Conservation (phyloP, 1,139 yeast species). For the Yamadazyma songkhlaensis region DNA sequence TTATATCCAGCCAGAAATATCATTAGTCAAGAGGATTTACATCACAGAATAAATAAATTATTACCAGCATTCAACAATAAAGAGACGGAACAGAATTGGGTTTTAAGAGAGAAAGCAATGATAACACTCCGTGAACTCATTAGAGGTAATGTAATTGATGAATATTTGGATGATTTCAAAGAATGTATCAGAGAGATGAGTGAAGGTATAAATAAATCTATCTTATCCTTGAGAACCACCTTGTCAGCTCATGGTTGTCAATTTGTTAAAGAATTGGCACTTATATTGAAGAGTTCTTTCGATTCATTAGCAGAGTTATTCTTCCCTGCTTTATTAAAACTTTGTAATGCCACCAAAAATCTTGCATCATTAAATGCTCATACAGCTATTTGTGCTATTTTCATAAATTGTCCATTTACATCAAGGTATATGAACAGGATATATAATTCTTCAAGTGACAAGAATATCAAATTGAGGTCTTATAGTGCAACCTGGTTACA, state of each 20-base stretch:
- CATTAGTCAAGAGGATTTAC: constrained; percentile 16
- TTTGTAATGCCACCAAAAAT: constrained; percentile 74
- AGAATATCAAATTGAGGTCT: constrained; percentile 66
- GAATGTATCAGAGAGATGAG: constrained; percentile 40
- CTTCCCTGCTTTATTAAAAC: constrained; percentile 54
- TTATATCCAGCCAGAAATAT: constrained; percentile 20
- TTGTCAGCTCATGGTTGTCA: constrained; percentile 75
- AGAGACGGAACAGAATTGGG: constrained; percentile 92
- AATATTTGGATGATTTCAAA: constrained; percentile 43
- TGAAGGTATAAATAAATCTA: constrained; percentile 68
- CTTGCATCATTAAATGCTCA: constrained; percentile 77
- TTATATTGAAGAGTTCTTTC: constrained; percentile 43
- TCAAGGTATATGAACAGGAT: constrained; percentile 54
- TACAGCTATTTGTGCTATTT: constrained; percentile 59
- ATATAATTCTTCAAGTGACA: constrained; percentile 57
- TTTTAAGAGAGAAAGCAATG: constrained; percentile 61
- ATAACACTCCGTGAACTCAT: constrained; percentile 55
- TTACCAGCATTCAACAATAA: constrained; percentile 57
- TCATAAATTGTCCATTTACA: constrained; percentile 54
- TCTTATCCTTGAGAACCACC: constrained; percentile 78
- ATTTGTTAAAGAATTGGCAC: constrained; percentile 69
- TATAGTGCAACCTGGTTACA: constrained; percentile 73
- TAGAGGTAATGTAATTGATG: constrained; percentile 49
- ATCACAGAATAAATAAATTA: constrained; percentile 17
- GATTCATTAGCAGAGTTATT: constrained; percentile 66